Evolutionary conservation across 2,329 filamentous ascomycete genomes (phyloP), one percentile per base, ranked within the genome.

Genomic region (Trichoderma pleuroti): DNA sequence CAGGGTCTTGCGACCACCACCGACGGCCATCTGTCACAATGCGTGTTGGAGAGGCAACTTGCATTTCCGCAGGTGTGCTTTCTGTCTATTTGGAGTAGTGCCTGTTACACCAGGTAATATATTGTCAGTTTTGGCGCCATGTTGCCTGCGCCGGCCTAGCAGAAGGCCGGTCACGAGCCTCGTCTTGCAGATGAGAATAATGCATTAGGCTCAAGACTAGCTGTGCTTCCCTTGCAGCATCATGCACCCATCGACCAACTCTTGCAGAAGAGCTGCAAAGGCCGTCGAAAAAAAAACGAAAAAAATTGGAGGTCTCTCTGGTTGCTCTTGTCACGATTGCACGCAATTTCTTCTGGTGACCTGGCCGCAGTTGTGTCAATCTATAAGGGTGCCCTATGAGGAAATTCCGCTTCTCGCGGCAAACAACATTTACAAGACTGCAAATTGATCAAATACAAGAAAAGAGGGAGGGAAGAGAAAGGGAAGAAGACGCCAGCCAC

Each of bases 161-260:
- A 61, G 65, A 36, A 36, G 39, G 36, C 65, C 49, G 39, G 65
- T 36, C 56, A 60, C 28, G n/a, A 42, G 39, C 8, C 46, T 46
- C 26, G 65, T 18, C 28, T 60, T 32, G 65, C 65, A 68, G 52
- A 68, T 21, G 36, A 34, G 30, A 34, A 68, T 21, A 68, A 68
- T 61, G 56, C 56, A 68, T 61, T 61, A 52, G 65, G 34, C n/a
- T 30, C 21, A 36, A 26, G 42, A 32, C 49, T 70, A 56, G 34
- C 32, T 62, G 46, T 56, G 24, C 32, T 63, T 70, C 67, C 59
- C 67, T 70, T 70, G 67, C 67, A 70, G 67, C 30, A 56, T 63
- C 30, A 56, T 57, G 46, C 59, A 70, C 34, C 59, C 59, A 42
- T 39, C 28, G 52, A 42, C 42, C 67, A 21, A 69, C 21, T 63